These are phyloP conservation scores for Lyophyllum semitale DNA, from an alignment of 768 basidiomycete genomes.

Conservation along the genomic window DNA sequence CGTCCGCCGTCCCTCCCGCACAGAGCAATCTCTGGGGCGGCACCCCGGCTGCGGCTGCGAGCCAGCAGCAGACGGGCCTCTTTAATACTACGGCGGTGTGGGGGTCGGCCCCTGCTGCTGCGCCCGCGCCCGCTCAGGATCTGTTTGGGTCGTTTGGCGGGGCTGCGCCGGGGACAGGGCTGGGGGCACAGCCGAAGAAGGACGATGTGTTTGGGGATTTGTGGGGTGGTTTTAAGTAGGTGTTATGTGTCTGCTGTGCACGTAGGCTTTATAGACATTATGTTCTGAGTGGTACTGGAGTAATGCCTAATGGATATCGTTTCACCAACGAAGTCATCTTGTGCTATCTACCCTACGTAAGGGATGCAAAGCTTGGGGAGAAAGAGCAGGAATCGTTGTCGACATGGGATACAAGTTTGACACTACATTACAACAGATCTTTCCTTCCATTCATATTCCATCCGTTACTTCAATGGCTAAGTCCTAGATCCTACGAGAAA, in stretches of 20 bases:
- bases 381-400: no score
- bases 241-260: background rate
- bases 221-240: conserved; percentile 80
- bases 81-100: conserved; percentile 63
- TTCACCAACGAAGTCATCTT: no score
- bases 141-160: conserved; percentile 32
- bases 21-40: conserved; percentile 44
- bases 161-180: conserved; percentile 21
- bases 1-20: conserved; percentile 27
- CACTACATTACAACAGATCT: no score
- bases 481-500: background rate
- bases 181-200: conserved; percentile 44
- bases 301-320: background rate
- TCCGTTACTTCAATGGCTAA: background rate
- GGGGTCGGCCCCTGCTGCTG: conserved; percentile 38
- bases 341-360: no score
- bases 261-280: background rate
- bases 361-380: no score
- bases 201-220: conserved; percentile 83
- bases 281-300: background rate
- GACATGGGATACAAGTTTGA: no score
- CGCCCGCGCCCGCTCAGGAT: conserved; percentile 30
- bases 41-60: conserved; percentile 19
- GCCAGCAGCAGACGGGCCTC: conserved; percentile 35
- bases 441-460: background rate